Base-by-base conservation (phyloP, 75 land plant species). In the Isoetes taiwanensis region DNA sequence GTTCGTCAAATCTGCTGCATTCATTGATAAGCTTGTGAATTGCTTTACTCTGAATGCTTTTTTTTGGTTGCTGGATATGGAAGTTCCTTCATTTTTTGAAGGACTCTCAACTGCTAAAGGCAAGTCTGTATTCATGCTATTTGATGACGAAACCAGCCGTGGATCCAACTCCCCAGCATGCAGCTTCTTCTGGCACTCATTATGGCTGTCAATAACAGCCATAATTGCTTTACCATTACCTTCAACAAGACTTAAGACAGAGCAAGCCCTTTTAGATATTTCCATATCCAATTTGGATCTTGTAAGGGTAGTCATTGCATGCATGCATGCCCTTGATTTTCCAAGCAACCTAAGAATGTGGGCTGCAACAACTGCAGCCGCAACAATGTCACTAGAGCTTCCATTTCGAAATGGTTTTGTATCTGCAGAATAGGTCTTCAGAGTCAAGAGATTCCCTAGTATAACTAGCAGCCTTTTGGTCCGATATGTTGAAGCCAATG, bases 311-410 rank as follows among this genome's bases (percentile, higher is more conserved):
- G 90, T 76, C 5, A 88, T 68, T 32, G 95, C 74, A 61, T 82
- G 77, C 80, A 74, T 81, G 68, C 95, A 88, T 42, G 95, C 86
- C 64, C 78, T 84, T 56, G 95, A 88, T 24, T 76, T 57, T 59
- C 83, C 69, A 41, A 84, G 78, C 1, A 88, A 76, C 34, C 83
- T 79, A 42, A 90, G 84, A 43, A 84, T 64, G 64, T 88, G 95
- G 42, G 90, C 90, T 32, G 95, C 95, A 55, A 88, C 95, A 77
- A 88, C 76, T 61, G 95, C 95, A 17, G 90, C 80, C 66, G 85
- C 95, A 31, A 84, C 85, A 38, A 88, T 84, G 39, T 88, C 95
- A 74, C 75, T 86, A 41, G 95, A 76, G 64, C 83, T 85, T 70
- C 75, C 79, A 56, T 76, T 64, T 1, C 61, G 19, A 24, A 1